phyloP scores from a whole-genome alignment of 495 filamentous ascomycete species.

The Penicillium bovifimosum region DNA sequence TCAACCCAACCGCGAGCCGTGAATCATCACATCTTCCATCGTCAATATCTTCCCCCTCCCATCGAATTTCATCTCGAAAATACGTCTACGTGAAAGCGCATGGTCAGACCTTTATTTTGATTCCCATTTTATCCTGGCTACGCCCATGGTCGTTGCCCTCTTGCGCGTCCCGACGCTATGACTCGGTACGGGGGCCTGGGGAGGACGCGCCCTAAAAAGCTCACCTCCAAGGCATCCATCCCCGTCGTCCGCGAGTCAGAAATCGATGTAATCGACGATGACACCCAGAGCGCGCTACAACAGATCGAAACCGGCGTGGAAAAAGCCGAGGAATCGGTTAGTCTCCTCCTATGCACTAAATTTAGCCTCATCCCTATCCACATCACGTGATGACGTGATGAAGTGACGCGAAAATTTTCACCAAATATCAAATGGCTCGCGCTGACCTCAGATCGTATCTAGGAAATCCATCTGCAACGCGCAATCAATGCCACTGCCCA shows the following conservation, averaged over 20 bases:
- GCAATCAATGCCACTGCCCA: slow-evolving; percentile 75
- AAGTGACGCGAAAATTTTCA: slow-evolving; percentile 30
- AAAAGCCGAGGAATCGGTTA: slow-evolving; percentile 91
- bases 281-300: slow-evolving; percentile 59
- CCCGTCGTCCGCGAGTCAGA: slow-evolving; percentile 83
- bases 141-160: slow-evolving; percentile 41
- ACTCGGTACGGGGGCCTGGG: slow-evolving; percentile 56
- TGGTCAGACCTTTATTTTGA: slow-evolving; percentile 43
- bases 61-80: slow-evolving; percentile 50
- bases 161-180: slow-evolving; percentile 57
- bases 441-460: slow-evolving; percentile 21
- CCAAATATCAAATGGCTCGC: slow-evolving; percentile 1
- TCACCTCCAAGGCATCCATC: slow-evolving; percentile 80
- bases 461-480: slow-evolving; percentile 98
- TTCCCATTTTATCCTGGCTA: slow-evolving; percentile 38
- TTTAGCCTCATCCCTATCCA: slow-evolving; percentile 36
- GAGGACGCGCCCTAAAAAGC: slow-evolving; percentile 76
- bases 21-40: slow-evolving; percentile 39
- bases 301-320: slow-evolving; percentile 94
- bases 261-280: slow-evolving; percentile 71
- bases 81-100: slow-evolving; percentile 51
- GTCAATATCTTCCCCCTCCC: slow-evolving; percentile 54
- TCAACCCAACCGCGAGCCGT: slow-evolving; percentile 56
- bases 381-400: slow-evolving; percentile 51
- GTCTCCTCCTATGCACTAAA: slow-evolving; percentile 47